A percentile compares a stretch with the other conserved stretches of the same genome.
phyloP scores from a whole-genome alignment of 495 filamentous ascomycete genomes.

The Evansstolkia leycettana region DNA sequence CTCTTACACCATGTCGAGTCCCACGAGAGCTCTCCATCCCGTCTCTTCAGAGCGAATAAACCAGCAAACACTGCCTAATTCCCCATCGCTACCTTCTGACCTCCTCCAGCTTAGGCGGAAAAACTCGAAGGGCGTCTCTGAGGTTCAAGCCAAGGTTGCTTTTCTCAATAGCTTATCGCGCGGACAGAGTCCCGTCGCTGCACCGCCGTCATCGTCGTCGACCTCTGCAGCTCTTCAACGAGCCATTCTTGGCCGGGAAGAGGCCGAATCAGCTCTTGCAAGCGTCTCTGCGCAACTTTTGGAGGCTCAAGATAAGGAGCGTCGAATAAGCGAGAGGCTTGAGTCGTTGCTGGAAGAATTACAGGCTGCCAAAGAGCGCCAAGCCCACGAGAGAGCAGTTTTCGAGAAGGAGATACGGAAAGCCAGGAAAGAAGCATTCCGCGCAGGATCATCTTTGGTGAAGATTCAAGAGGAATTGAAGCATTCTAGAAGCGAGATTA shows the following conservation, averaged over 20 bases:
- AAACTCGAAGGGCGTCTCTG: slow-evolving; percentile 40
- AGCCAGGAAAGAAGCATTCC: slow-evolving; percentile 76
- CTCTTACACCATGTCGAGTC: slow-evolving; percentile 31
- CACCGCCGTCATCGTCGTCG: slow-evolving; percentile 15
- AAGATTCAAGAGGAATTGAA: slow-evolving; percentile 80
- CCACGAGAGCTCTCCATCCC: slow-evolving; percentile 53
- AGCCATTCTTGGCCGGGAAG: slow-evolving; percentile 73
- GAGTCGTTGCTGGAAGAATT: slow-evolving; percentile 73
- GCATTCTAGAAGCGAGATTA: slow-evolving; percentile 42
- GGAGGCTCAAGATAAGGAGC: slow-evolving; percentile 60
- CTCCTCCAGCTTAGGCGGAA: slow-evolving; percentile 25
- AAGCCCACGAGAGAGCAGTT: slow-evolving; percentile 55
- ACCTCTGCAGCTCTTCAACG: slow-evolving; percentile 64
- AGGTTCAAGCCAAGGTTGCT: slow-evolving; percentile 78
- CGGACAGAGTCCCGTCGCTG: slow-evolving; percentile 46
- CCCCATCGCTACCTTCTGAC: slow-evolving; percentile 40
- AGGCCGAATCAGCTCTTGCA: slow-evolving; percentile 46
- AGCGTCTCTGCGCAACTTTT: slow-evolving; percentile 53
- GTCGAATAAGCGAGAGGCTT: slow-evolving; percentile 62
- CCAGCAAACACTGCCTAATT: slow-evolving; percentile 45
- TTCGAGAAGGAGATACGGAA: slow-evolving; percentile 80
- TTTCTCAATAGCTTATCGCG: slow-evolving; percentile 64
- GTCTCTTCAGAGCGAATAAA: slow-evolving; percentile 75
- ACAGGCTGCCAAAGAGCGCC: slow-evolving; percentile 59
- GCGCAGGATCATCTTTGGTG: slow-evolving; percentile 60